These are phyloP conservation scores for Vicia sativa DNA, from an alignment of 306 rosid species.

Conservation along the genomic window DNA sequence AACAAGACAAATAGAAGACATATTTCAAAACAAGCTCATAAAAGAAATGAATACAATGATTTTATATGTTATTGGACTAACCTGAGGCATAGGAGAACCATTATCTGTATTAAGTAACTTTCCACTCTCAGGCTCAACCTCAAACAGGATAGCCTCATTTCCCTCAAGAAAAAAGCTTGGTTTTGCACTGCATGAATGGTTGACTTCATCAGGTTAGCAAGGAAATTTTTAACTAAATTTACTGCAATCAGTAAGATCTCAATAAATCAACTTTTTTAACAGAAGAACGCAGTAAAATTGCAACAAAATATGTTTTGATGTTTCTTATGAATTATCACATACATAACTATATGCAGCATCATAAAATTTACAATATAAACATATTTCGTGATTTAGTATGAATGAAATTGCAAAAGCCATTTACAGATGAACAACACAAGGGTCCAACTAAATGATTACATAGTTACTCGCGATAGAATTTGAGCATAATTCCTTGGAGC, in stretches of 20 bases:
- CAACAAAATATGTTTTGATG: conserved; percentile 4
- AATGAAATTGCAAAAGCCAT: conserved; percentile 30
- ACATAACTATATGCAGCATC: background rate
- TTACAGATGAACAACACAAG: conserved; percentile 24
- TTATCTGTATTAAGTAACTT: conserved; percentile 92
- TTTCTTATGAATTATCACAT: conserved; percentile 17
- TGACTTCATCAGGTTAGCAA: conserved; percentile 41
- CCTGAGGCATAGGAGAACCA: conserved; percentile 96
- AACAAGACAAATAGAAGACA: background rate
- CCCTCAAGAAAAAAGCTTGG: conserved; percentile 92
- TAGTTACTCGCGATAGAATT: conserved; percentile 12
- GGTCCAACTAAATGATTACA: background rate
- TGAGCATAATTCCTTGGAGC: conserved; percentile 18
- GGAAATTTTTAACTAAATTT: background rate
- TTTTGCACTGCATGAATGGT: conserved; percentile 70
- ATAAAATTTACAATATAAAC: conserved; percentile 19
- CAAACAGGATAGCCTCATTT: conserved; percentile 80
- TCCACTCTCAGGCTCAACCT: conserved; percentile 90
- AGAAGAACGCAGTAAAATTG: conserved; percentile 18
- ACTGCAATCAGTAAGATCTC: conserved; percentile 12
- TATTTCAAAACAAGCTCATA: background rate
- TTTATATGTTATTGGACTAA: conserved; percentile 36
- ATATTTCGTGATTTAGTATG: conserved; percentile 20
- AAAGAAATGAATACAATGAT: conserved; percentile 27
- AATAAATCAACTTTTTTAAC: background rate